Evolutionary conservation across 768 basidiomycete genomes (phyloP).

Genomic region (Stropharia rugosoannulata): DNA sequence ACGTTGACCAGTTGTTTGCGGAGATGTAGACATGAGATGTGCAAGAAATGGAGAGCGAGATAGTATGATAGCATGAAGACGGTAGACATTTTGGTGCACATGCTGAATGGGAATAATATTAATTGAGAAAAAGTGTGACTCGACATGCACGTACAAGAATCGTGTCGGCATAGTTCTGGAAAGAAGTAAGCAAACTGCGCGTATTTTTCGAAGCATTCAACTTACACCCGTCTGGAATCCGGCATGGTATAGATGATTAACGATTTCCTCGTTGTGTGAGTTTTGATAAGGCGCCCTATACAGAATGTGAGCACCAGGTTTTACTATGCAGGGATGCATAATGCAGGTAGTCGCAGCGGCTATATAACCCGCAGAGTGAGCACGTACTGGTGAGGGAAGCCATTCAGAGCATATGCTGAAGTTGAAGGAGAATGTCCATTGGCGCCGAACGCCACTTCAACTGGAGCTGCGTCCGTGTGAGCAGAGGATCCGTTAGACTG

Average conservation of each 20-base stretch:
- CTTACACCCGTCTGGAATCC: slow-evolving; percentile 83
- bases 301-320: not conserved
- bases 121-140: slow-evolving; percentile 3
- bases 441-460: slow-evolving; percentile 33
- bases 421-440: slow-evolving; percentile 36
- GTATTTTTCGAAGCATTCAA: slow-evolving; percentile 16
- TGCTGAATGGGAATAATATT: slow-evolving; percentile 42
- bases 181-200: slow-evolving; percentile 8
- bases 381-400: slow-evolving; percentile 52
- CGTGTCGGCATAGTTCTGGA: slow-evolving; percentile 81
- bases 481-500: slow-evolving; percentile 50
- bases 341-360: too few relatives aligned
- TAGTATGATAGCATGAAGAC: slow-evolving; percentile 82
- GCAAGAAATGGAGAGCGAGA: slow-evolving; percentile 87
- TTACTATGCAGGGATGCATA: too few relatives aligned
- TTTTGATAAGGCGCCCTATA: slow-evolving; percentile 49
- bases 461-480: slow-evolving; percentile 34
- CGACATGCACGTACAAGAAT: slow-evolving; percentile 54
- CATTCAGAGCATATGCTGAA: slow-evolving; percentile 50
- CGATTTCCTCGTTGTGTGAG: slow-evolving; percentile 76
- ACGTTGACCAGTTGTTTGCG: slow-evolving; percentile 62
- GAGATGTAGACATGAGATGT: slow-evolving; percentile 83
- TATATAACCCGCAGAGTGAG: not conserved
- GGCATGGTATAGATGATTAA: slow-evolving; percentile 75
- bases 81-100: slow-evolving; percentile 72